Conservation (phyloP, 306 rosid species). For the Cucurbita maxima region DNA sequence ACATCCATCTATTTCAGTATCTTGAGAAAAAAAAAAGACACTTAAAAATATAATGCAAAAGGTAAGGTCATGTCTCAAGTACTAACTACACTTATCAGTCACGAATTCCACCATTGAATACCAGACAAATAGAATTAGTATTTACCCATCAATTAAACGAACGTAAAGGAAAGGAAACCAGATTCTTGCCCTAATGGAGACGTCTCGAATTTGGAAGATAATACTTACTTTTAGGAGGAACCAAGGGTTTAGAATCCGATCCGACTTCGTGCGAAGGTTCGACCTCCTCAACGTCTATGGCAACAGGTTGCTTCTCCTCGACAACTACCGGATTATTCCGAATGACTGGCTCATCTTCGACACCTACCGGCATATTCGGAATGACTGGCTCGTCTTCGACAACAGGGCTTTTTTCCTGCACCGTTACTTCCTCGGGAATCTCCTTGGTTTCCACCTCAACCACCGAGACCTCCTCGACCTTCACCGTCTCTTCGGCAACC, state of each 20-base stretch:
- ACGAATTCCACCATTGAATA: not conserved
- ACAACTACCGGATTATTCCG: not conserved
- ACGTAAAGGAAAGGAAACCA: not conserved
- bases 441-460: not conserved
- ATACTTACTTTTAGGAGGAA: conserved; percentile 26
- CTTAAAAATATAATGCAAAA: not conserved
- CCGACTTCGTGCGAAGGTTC: conserved; percentile 8
- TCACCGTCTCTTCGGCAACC: conserved; percentile 25
- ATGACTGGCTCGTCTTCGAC: conserved; percentile 10
- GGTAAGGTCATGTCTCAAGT: not conserved
- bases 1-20: not conserved
- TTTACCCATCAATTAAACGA: not conserved
- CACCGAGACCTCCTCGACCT: conserved; percentile 23
- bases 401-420: conserved; percentile 20
- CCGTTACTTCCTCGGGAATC: not conserved
- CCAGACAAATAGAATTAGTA: not conserved
- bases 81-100: not conserved
- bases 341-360: conserved; percentile 3
- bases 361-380: not conserved
- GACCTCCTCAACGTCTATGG: conserved; percentile 11
- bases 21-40: not conserved
- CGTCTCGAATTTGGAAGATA: not conserved
- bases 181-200: not conserved
- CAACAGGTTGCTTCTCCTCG: conserved; percentile 16
- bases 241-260: conserved; percentile 20